Conservation (phyloP, 805 yeast genomes). For the Pichia paraexigua region DNA sequence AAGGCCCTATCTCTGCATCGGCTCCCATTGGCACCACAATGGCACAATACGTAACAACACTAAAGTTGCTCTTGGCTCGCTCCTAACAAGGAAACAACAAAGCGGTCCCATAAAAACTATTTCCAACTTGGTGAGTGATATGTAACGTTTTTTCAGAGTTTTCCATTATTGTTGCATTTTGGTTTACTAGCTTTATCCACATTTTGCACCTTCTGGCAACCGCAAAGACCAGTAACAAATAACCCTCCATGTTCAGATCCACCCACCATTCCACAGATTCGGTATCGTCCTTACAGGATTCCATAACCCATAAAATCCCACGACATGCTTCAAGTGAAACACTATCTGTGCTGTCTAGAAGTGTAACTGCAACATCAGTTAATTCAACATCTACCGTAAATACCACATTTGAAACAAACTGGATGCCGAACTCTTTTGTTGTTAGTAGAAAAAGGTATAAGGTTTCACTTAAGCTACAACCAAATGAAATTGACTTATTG, state of each 20-base stretch:
- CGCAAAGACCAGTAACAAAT: too few relatives aligned
- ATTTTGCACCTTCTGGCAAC: too few relatives aligned
- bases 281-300: background rate
- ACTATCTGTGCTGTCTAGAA: slow-evolving; percentile 16
- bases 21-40: too few relatives aligned
- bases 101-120: too few relatives aligned
- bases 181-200: too few relatives aligned
- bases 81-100: too few relatives aligned
- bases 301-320: background rate
- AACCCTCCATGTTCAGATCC: background rate
- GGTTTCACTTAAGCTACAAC: slow-evolving; percentile 21
- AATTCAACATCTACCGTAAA: slow-evolving; percentile 22
- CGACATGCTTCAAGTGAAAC: slow-evolving; percentile 12
- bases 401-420: slow-evolving; percentile 25
- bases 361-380: slow-evolving; percentile 21
- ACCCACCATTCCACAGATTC: background rate
- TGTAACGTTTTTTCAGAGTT: too few relatives aligned
- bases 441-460: slow-evolving; percentile 19
- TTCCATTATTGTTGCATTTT: too few relatives aligned
- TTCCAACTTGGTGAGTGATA: too few relatives aligned
- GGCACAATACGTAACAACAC: too few relatives aligned
- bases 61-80: too few relatives aligned
- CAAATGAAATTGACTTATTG: slow-evolving; percentile 36
- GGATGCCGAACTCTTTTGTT: slow-evolving; percentile 28
- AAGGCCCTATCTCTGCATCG: too few relatives aligned